Base-by-base conservation (phyloP, 257 asterid species). In the Rhazya stricta region DNA sequence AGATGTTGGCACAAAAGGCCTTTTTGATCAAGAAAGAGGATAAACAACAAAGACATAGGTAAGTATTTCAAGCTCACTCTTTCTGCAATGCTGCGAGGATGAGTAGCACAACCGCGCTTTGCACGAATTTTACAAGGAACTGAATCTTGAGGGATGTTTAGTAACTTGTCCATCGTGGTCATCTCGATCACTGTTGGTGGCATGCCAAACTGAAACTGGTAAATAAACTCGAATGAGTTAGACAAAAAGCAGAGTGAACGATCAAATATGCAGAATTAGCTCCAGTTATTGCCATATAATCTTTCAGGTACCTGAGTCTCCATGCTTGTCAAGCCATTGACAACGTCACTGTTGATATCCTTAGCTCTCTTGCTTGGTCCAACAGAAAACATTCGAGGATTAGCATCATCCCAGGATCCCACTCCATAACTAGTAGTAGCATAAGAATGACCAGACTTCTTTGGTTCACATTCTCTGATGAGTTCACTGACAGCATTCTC, bases 71-170 rank as follows among this genome's bases (percentile, higher is more conserved):
- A 30, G 67, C 76, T 50, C 61, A 91, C 97, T 88, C 97, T 80
- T 78, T 92, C 97, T 32, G 97, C 97, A 80, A 92, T 90, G 88
- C 97, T 92, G 53, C 97, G 97, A 80, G 97, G 97, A 83, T 92
- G 97, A 9, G 97, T 92, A 70, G 97, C 97, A 71, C 82, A 92
- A 45, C 97, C 97, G 21, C 97, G 96, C 83, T 92, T 92, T 19
- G 97, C 97, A 62, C 97, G 96, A 73, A 90, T 89, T 81, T 90
- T 92, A 85, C 97, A 92, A 3, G 97, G 89, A 30, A 92, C 91
- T 9, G 96, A 90, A 84, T 90, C 96, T 41, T 84, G 90, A 4
- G 97, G 97, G 66, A 92, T 89, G 85, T 89, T 80, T 23, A 92
- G 76, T 72, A 87, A 73, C 74, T 91, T 92, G 70, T 92, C 97